Evolutionary conservation across 176 grass and related monocot genomes (phyloP).

Genomic region (Avena sativa): DNA sequence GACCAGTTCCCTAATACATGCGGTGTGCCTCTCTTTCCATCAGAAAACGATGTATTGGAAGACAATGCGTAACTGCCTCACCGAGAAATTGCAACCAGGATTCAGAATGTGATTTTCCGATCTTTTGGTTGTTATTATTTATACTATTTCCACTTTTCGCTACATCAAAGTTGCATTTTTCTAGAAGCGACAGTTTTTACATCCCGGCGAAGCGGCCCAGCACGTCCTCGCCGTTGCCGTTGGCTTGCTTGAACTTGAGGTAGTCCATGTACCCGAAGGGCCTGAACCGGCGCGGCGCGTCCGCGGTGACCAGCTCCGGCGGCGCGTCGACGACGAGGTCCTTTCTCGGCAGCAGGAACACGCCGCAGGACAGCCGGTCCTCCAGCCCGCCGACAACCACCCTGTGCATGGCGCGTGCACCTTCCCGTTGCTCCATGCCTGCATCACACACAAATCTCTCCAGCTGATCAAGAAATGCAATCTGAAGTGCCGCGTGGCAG

Average conservation of each 20-base stretch:
- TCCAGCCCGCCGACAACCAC: neutral
- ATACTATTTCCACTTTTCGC: no score
- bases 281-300: slow-evolving; percentile 17
- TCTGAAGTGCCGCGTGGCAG: neutral
- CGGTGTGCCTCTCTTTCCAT: no score
- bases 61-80: no score
- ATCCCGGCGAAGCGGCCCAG: neutral
- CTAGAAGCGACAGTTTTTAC: neutral
- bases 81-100: no score
- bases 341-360: slow-evolving; percentile 1
- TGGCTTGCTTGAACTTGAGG: neutral
- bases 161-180: no score
- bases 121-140: no score
- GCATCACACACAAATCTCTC: neutral
- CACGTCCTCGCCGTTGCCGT: neutral
- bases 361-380: slow-evolving; percentile 1
- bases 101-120: no score
- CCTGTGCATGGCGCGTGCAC: slow-evolving; percentile 14
- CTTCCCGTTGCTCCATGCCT: slow-evolving; percentile 16
- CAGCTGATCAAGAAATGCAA: neutral
- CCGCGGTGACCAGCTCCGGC: neutral
- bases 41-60: no score
- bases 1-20: no score
- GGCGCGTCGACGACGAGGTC: neutral
- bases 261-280: neutral